These are phyloP conservation scores for Pseudozyma sp. DNA, from an alignment of 1,284 basidiomycete species.

Conservation along the genomic window DNA sequence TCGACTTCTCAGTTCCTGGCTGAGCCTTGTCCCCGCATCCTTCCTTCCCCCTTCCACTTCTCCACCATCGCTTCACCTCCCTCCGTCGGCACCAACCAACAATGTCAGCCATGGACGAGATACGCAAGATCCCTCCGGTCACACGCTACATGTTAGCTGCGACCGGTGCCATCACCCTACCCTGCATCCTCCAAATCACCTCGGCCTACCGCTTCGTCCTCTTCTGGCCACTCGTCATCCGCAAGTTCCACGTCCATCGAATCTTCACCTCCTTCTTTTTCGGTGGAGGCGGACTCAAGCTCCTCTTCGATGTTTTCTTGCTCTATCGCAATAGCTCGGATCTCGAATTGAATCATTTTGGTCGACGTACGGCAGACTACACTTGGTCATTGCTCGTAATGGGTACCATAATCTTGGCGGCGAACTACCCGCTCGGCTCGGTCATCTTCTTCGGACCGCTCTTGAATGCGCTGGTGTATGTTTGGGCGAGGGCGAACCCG, in stretches of 20 bases:
- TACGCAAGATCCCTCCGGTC: conserved; percentile 82
- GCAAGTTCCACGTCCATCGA: conserved; percentile 77
- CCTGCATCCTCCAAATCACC: conserved; percentile 75
- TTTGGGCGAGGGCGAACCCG: conserved; percentile 55
- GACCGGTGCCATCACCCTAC: conserved; percentile 75
- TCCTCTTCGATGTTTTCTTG: conserved; percentile 61
- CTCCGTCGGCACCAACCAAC: conserved; percentile 4
- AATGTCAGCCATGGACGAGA: conserved; percentile 36
- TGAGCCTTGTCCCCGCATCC: not conserved
- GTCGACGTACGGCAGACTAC: conserved; percentile 57
- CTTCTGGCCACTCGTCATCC: conserved; percentile 72
- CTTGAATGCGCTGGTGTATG: conserved; percentile 73
- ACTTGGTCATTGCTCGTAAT: conserved; percentile 60
- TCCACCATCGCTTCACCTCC: not conserved
- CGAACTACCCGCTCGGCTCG: conserved; percentile 77
- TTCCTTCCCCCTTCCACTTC: not conserved
- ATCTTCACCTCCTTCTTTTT: conserved; percentile 81
- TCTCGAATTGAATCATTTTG: conserved; percentile 56
- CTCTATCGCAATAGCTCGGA: conserved; percentile 56
- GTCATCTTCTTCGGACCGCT: conserved; percentile 77
- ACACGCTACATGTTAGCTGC: conserved; percentile 79
- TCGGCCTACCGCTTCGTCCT: conserved; percentile 75
- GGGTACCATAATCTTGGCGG: conserved; percentile 61
- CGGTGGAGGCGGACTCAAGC: conserved; percentile 70
- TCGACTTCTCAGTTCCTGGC: conserved; percentile 5